These are phyloP conservation scores for Phytophthora fragariaefolia DNA, from an alignment of 352 stramenopile species.

Conservation along the genomic window DNA sequence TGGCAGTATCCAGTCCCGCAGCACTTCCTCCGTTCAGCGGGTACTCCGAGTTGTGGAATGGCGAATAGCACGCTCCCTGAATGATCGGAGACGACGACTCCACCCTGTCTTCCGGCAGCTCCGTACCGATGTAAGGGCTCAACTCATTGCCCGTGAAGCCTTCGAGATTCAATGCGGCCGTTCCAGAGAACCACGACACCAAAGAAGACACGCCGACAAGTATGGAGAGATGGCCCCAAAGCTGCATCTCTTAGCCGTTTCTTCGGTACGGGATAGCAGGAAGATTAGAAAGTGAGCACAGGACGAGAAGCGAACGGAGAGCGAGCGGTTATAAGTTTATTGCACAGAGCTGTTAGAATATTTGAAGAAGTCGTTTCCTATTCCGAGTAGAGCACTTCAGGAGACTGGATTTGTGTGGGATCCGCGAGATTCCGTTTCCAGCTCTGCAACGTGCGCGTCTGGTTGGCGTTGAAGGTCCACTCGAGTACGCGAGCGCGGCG, in stretches of 20 bases:
- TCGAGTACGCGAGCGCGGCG: slow-evolving; percentile 53
- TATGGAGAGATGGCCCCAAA: slow-evolving; percentile 5
- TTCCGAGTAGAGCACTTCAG: slow-evolving; percentile 47
- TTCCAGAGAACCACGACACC: slow-evolving; percentile 15
- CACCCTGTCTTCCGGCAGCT: slow-evolving; percentile 4
- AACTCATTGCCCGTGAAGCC: slow-evolving; percentile 29
- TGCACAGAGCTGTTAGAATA: slow-evolving; percentile 24
- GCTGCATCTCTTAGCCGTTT: slow-evolving; percentile 25
- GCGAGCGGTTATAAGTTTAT: slow-evolving; percentile 25
- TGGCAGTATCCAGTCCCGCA: slow-evolving; percentile 49
- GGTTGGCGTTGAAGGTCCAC: slow-evolving; percentile 45
- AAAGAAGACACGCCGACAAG: slow-evolving; percentile 8
- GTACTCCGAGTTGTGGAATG: slow-evolving; percentile 80
- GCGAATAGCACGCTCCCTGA: slow-evolving; percentile 72
- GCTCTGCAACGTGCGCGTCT: slow-evolving; percentile 46
- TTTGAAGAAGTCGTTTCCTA: slow-evolving; percentile 35
- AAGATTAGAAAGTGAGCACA: slow-evolving; percentile 24
- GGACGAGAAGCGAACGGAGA: slow-evolving; percentile 14
- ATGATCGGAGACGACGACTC: slow-evolving; percentile 31
- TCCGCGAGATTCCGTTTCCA: slow-evolving; percentile 54
- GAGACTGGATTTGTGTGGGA: slow-evolving; percentile 40
- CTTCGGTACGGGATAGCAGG: not conserved
- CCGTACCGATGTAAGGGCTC: slow-evolving; percentile 14
- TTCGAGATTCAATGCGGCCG: slow-evolving; percentile 28
- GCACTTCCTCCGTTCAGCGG: slow-evolving; percentile 50